Conservation (phyloP, 116 monocot species). For the Papilionanthe hybrid region DNA sequence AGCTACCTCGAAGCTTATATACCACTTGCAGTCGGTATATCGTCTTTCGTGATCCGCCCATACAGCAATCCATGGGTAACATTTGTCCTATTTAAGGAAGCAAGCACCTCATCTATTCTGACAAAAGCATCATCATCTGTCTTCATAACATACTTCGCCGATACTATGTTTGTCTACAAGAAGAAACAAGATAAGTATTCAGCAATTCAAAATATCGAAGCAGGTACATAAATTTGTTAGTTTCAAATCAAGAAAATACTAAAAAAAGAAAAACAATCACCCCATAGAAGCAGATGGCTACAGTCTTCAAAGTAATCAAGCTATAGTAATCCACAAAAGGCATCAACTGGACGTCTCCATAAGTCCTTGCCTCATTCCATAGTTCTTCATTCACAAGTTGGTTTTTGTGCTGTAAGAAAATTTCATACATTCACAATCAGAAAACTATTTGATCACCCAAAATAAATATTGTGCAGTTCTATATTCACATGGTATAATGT, state of each 20-base stretch:
- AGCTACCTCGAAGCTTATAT: constrained; percentile 63
- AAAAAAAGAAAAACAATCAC: constrained; percentile 27
- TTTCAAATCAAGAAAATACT: background rate
- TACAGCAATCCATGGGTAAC: constrained; percentile 51
- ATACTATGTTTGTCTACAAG: constrained; percentile 5
- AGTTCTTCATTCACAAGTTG: constrained; percentile 92
- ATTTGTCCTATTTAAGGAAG: constrained; percentile 43
- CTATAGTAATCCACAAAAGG: constrained; percentile 97
- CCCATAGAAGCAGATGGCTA: constrained; percentile 94
- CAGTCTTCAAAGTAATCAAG: constrained; percentile 87
- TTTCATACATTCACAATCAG: background rate
- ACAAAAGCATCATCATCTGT: constrained; percentile 98
- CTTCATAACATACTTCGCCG: constrained; percentile 89
- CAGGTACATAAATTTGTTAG: background rate
- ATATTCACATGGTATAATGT: background rate
- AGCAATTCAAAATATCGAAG: background rate
- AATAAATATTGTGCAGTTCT: background rate
- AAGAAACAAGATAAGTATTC: background rate
- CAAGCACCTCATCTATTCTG: constrained; percentile 79
- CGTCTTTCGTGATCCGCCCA: constrained; percentile 57
- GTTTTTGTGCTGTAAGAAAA: constrained; percentile 73
- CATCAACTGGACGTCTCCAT: constrained; percentile 94
- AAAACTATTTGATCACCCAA: background rate
- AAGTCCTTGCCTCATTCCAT: constrained; percentile 87
- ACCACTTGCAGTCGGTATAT: constrained; percentile 84